Evolutionary conservation across 768 basidiomycete species (phyloP), one percentile per base, ranked within the genome.

Genomic region (Phanerochaete carnosa): DNA sequence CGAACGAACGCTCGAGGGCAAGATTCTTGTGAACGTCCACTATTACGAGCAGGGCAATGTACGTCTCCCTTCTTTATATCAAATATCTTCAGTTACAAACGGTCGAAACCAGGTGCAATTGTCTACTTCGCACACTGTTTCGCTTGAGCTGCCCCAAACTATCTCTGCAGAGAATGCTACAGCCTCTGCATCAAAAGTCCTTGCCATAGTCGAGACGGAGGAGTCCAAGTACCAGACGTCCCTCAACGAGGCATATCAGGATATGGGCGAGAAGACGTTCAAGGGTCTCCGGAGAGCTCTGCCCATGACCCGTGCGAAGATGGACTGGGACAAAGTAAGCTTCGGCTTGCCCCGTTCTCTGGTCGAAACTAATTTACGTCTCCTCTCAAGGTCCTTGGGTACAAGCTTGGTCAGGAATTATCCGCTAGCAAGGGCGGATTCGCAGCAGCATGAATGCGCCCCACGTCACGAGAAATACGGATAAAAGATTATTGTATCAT

Each of bases 11-110:
- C 78, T 97, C 5, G 73, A 75, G n/a, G 95, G 94, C 0, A 83
- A 78, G 66, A 84, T 97, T 16, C 77, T 88, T 8, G 83, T 92
- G 46, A 91, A 94, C 67, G 88, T 98, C 13, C 97, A 99, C 73
- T 98, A 98, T 70, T 98, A 95, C 69, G 97, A 99, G 72, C 94
- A 97, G 70, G 96, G 96, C 65, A 96, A 95, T 71, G 94, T 95
- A 58, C 54, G 86, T 66, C 29, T 45, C 26, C 19, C 16, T 19
- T 19, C 52, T 45, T 33, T 22, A 4, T 39, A 16, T 25, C 9
- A 11, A 19, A 11, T 33, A 9, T 39, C 23, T n/a, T 46, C n/a
- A n/a, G 19, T 23, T 9, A 45, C 32, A 29, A 32, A 13, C 3
- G 56, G 39, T 55, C 52, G 12, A 22, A 19, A 49, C 16, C 65